Evolutionary conservation across 257 asterid species (phyloP).

Genomic region (Solanum clarkiae): DNA sequence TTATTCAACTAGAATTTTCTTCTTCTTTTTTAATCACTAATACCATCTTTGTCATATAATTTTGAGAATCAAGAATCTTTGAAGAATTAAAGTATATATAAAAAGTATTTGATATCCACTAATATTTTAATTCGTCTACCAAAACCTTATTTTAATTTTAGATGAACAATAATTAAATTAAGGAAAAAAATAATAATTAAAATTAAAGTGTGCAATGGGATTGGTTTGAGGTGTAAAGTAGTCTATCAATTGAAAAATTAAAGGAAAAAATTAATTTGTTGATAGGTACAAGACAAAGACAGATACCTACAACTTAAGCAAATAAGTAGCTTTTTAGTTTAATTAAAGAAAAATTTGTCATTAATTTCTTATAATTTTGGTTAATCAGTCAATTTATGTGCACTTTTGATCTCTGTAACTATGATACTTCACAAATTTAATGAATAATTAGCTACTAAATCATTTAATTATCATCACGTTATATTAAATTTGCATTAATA

Average conservation of each 20-base stretch:
- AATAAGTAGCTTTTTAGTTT: neutral
- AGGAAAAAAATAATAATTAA: neutral
- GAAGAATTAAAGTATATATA: neutral
- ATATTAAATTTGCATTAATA: too few relatives aligned
- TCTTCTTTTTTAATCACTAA: neutral
- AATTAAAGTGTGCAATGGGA: neutral
- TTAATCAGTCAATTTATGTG: neutral
- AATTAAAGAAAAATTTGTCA: neutral
- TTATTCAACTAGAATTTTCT: neutral
- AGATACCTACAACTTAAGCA: conserved; percentile 7
- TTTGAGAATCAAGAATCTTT: neutral
- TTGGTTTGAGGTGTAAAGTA: conserved; percentile 19
- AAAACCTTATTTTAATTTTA: neutral
- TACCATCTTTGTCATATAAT: neutral
- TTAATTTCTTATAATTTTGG: neutral
- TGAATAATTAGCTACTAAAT: too few relatives aligned
- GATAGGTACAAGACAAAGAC: conserved; percentile 19
- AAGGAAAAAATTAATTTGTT: neutral
- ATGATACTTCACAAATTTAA: too few relatives aligned
- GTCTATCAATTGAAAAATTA: neutral
- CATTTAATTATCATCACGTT: too few relatives aligned
- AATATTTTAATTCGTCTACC: neutral
- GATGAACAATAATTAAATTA: neutral
- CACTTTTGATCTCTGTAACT: neutral
- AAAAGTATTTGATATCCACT: neutral